Evolutionary conservation across 257 asterid species (phyloP).

Genomic region (Linderniella brevidens): DNA sequence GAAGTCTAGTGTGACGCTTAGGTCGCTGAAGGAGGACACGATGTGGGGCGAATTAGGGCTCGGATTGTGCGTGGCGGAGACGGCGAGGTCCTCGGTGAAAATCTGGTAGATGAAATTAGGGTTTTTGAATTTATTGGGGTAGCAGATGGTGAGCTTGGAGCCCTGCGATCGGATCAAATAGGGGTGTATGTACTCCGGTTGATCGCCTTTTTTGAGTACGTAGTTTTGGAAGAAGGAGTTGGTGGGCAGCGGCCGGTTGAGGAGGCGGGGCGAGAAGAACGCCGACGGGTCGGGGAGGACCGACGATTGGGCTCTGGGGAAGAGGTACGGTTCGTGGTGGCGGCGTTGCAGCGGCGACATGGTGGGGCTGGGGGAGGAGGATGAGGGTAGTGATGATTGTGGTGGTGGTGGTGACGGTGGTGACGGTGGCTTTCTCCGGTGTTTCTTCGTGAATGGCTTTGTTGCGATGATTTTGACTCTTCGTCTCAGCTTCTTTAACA

Average conservation of each 20-base stretch:
- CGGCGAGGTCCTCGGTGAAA: slow-evolving; percentile 42
- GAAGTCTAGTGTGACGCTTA: slow-evolving; percentile 59
- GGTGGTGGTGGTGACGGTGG: slow-evolving; percentile 13
- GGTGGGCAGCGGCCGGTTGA: slow-evolving; percentile 61
- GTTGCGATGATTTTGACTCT: slow-evolving; percentile 21
- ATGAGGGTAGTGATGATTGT: slow-evolving; percentile 10
- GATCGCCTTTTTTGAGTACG: slow-evolving; percentile 72
- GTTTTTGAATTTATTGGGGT: slow-evolving; percentile 39
- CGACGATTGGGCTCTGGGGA: slow-evolving; percentile 51
- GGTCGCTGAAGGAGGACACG: slow-evolving; percentile 52
- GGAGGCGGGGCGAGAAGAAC: slow-evolving; percentile 55
- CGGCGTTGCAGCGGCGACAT: slow-evolving; percentile 1
- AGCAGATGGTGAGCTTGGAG: slow-evolving; percentile 49
- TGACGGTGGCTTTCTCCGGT: slow-evolving; percentile 11
- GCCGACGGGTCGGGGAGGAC: slow-evolving; percentile 79
- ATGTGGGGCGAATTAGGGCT: slow-evolving; percentile 32
- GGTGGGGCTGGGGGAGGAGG: slow-evolving; percentile 9
- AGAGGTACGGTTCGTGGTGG: slow-evolving; percentile 34
- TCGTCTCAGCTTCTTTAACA: slow-evolving; percentile 28
- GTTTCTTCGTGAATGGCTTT: slow-evolving; percentile 29
- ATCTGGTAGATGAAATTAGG: slow-evolving; percentile 50
- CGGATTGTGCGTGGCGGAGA: slow-evolving; percentile 33
- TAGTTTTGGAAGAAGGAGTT: slow-evolving; percentile 80
- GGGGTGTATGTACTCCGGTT: slow-evolving; percentile 78
- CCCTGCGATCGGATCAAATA: slow-evolving; percentile 44